Base-by-base conservation (phyloP, 1,284 basidiomycete species). In the Apiotrichum sp. region DNA sequence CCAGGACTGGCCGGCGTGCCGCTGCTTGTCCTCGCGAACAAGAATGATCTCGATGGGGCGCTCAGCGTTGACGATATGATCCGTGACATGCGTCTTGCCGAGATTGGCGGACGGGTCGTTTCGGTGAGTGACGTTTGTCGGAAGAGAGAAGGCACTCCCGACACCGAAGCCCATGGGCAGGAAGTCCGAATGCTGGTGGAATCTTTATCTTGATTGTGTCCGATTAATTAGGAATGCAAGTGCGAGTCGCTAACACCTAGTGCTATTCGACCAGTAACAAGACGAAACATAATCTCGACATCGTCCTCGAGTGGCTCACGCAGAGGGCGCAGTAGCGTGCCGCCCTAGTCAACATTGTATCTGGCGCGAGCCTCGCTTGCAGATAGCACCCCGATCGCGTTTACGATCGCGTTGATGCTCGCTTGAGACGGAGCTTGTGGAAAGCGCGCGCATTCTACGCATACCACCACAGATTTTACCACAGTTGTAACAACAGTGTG, bases 11-110 rank as follows among this genome's bases (percentile, higher is more conserved):
- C 78, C 1, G 86, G 87, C 0, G 90, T 96, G 2, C 93, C 93
- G 1, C 73, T 98, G 40, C 82, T 98, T 13, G 92, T 98, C 54
- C 80, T 98, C 31, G 95, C 92, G 1, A 98, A 97, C 77, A 98
- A 98, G 80, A 96, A 92, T 68, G 95, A 98, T 70, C 66, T 98
- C 2, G 82, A 86, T 2, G 84, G 80, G 10, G 89, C 92, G 57
- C 84, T 87, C 1, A 77, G 84, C 10, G 88, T 93, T 1, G 89
- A 93, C 65, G 89, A 96, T 58, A 79, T 98, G 50, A 93, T 98
- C 58, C 80, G 80, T 40, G 83, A 83, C 54, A 79, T 98, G 90
- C 90, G 64, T 5, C 65, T 93, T 38, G 84, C 88, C 66, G 89
- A 87, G 71, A 88, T 96, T 41, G 80, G 82, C n/a, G 85, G 86